Conservation (phyloP, 306 rosid species). For the Acacia acuminata region DNA sequence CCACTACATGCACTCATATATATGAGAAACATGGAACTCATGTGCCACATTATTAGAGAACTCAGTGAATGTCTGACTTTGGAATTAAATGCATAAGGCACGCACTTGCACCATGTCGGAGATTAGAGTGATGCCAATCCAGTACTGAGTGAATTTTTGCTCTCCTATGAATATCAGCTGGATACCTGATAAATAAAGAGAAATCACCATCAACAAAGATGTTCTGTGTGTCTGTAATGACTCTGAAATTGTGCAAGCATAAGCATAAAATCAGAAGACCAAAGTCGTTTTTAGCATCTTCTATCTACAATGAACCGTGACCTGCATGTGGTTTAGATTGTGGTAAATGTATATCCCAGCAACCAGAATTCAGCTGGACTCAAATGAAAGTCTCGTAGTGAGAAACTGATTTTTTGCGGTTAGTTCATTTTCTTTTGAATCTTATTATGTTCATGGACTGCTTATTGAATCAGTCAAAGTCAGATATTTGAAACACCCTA, state of each 20-base stretch:
- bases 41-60: slow-evolving; percentile 14
- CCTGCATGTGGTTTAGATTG: slow-evolving; percentile 2
- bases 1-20: background rate
- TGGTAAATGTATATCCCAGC: slow-evolving; percentile 12
- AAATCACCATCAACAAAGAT: slow-evolving; percentile 9
- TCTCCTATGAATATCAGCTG: slow-evolving; percentile 65
- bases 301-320: background rate
- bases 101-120: slow-evolving; percentile 83
- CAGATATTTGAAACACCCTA: background rate
- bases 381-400: background rate
- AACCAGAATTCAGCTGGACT: slow-evolving; percentile 1
- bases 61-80: background rate
- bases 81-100: slow-evolving; percentile 29
- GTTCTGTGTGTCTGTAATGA: background rate
- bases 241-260: background rate
- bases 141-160: slow-evolving; percentile 75
- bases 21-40: background rate
- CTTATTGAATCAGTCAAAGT: background rate
- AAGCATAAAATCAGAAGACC: background rate
- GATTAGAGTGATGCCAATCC: slow-evolving; percentile 94
- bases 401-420: background rate
- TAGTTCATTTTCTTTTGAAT: background rate
- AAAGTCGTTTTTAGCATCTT: background rate
- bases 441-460: background rate
- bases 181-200: slow-evolving; percentile 59